Base-by-base conservation (phyloP, 257 asterid genomes). In the Rubia yunnanensis region DNA sequence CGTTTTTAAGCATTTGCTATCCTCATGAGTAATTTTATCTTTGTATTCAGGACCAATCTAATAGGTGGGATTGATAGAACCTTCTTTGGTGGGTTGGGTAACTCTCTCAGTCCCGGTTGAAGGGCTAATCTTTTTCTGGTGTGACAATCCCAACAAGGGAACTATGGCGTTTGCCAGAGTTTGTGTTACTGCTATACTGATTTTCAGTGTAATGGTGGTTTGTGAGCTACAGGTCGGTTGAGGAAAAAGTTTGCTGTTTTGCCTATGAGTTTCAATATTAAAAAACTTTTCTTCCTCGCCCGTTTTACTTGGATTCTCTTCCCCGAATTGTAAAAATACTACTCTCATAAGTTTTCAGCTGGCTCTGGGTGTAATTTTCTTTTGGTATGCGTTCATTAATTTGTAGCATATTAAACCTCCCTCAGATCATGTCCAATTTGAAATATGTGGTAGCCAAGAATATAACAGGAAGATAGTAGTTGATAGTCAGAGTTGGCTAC, bases 201-300 rank as follows among this genome's bases (percentile, higher is more conserved):
- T 63, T 41, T 64, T 64, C 24, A 15, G 56, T 46, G 41, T 30
- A 31, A 27, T 44, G 28, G 15, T 46, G 20, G 44, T 31, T 26
- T 63, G 31, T 49, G 39, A 26, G 57, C 58, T 17, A 20, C 58
- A 64, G 68, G 68, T 64, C 27, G 57, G 58, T 64, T 8, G 18
- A 27, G 20, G 18, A 22, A 10, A 44, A 27, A 14, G n/a, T 44
- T 27, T 22, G 39, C 31, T 41, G n/a, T 15, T 63, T 35, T 26
- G 32, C 31, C 1, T 4, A 5, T 38, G 52, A 44, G 10, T 23
- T 20, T 23, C 35, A 62, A 36, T 36, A 23, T 17, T 28, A n/a
- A 3, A 30, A 30, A 35, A 22, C 15, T 62, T 38, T n/a, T 10
- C 28, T 38, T 62, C 34, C 54, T 36, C 1, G 13, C 27, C 11